A percentile compares a stretch with the other conserved stretches of the same genome.
Conservation (phyloP, 2,329 filamentous ascomycete genomes). For the Monosporascus sp. region DNA sequence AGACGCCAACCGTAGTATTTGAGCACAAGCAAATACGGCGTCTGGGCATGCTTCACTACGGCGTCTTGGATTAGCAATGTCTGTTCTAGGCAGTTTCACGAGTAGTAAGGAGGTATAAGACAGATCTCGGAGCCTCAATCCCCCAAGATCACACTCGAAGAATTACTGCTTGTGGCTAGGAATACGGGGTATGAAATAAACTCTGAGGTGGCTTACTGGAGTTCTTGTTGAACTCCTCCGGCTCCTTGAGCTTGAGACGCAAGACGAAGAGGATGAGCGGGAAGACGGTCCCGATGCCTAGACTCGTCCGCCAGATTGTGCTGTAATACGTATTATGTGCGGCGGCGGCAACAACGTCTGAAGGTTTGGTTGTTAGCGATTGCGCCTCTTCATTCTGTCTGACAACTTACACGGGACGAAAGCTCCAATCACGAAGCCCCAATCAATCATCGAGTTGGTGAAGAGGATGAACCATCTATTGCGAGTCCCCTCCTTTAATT, state of each 20-base stretch:
- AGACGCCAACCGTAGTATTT: conserved; percentile 72
- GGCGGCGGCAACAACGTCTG: conserved; percentile 48
- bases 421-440: conserved; percentile 74
- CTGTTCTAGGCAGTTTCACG: neutral
- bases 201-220: conserved; percentile 49
- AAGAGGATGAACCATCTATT: conserved; percentile 90
- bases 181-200: neutral
- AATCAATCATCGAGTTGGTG: conserved; percentile 83
- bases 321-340: conserved; percentile 58
- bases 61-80: neutral
- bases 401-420: conserved; percentile 57
- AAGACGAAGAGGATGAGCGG: conserved; percentile 66
- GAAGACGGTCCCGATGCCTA: conserved; percentile 76
- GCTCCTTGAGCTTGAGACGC: conserved; percentile 69
- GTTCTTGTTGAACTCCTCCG: conserved; percentile 68
- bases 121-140: too few species aligned
- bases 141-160: too few species aligned
- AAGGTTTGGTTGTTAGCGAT: too few species aligned
- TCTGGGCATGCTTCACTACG: conserved; percentile 35
- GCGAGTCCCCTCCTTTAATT: conserved; percentile 73
- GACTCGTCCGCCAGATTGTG: conserved; percentile 74
- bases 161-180: too few species aligned
- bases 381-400: neutral
- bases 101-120: neutral
- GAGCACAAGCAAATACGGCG: conserved; percentile 50